Evolutionary conservation across 1,284 basidiomycete species (phyloP), one percentile per base, ranked within the genome.

Genomic region (Cryptococcus sp.): DNA sequence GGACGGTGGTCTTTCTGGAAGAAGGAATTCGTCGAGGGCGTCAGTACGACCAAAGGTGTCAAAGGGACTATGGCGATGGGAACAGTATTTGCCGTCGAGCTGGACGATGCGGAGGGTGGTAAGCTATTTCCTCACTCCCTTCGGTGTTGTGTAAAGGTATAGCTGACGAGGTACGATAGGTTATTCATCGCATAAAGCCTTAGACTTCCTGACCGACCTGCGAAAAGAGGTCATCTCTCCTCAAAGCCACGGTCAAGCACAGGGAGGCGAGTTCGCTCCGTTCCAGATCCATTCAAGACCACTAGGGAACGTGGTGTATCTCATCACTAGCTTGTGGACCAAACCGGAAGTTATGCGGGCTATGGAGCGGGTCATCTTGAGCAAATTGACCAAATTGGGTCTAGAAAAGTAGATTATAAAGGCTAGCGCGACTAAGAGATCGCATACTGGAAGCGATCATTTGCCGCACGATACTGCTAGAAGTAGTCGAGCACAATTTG

Each of bases 1-100:
- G 82, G 70, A 0, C 80, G 89, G 3, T 97, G 92, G 91, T 93
- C 91, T 68, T 85, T 97, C 70, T 99, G 95, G 95, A 85, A 86
- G 64, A 85, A 85, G 0, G 78, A 78, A 0, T 93, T 93, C 66
- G 83, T 96, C 10, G 72, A 83, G 30, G 77, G 78, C 10, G 64
- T 95, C 11, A 93, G 91, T 13, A 72, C 74, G 20, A 71, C 85
- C 27, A 74, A 80, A 3, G 70, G 73, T 3, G 88, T 97, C 8
- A 83, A 85, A 11, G 88, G 91, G 58, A 84, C 83, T 3, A 93
- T 96, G 90, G 83, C 92, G 1, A 81, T 99, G 59, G 95, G 95
- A 1, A 91, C 88, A 17, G 90, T 98, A 1, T 81, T 98, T 19
- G 86, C 88, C 1, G 84, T 99, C 70, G 89, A 89, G 69, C 79